Base-by-base conservation (phyloP, 768 basidiomycete genomes). In the Lactarius quietus region DNA sequence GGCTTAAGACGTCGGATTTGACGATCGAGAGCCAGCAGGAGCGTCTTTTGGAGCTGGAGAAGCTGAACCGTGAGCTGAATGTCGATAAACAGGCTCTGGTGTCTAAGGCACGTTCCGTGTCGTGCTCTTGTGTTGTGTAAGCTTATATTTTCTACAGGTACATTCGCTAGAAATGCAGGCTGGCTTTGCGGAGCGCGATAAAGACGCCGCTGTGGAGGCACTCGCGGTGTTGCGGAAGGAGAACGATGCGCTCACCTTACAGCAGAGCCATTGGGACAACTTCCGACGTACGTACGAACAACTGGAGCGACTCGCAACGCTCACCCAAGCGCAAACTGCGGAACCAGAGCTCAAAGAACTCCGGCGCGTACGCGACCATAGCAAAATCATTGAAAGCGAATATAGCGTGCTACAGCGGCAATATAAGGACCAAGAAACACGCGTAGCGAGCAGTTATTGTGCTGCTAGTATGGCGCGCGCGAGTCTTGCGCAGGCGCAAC, bases 241-340 rank as follows among this genome's bases (percentile, higher is more conserved):
- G 61, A 80, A 86, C 63, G 85, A 90, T 51, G 77, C 80, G 29
- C 76, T 90, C 20, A 55, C 79, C 1, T 77, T 82, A 29, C 88
- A 93, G 68, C 87, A 89, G 71, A 79, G 74, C n/a, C 85, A 89
- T 61, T 92, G 89, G 91, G 88, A 90, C n/a, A 84, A 86, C 52
- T 79, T 93, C 26, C 86, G 81, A 31, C 84, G 82, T 55, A 82
- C 86, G 1, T 81, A 86, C 3, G 88, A 91, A 70, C 89, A 93
- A 74, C 84, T 94, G 35, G 88, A 90, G 61, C 72, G 79, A 57
- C 82, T 94, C 39, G 80, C 87, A 26, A 35, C 48, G 28, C 23
- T 69, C 15, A 81, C 76, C 57, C 80, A 92, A 63, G 80, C 82
- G 5, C 84, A 86, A 70, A 80, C 80, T 14, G 88, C 89, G 68